phyloP scores from a whole-genome alignment of 805 yeast species.

The Kuraishia hungarica region DNA sequence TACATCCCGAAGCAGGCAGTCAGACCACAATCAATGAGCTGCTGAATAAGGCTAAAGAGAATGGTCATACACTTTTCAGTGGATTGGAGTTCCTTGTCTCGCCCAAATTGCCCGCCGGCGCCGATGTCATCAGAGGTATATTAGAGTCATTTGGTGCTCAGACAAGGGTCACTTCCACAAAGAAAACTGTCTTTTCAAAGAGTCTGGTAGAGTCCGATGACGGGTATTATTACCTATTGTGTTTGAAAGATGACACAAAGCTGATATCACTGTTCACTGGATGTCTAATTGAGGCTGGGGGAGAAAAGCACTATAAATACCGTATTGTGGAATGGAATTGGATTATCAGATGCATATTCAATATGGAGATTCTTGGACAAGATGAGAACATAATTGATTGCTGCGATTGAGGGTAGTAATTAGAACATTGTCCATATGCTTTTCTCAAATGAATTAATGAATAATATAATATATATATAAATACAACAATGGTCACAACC shows the following conservation, averaged over 20 bases:
- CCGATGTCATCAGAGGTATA: constrained; percentile 44
- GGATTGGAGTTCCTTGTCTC: constrained; percentile 47
- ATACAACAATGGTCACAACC: too few species aligned
- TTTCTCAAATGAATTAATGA: background rate
- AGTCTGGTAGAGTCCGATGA: constrained; percentile 10
- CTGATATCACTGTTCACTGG: constrained; percentile 20
- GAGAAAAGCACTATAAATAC: constrained; percentile 14
- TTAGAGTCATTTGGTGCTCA: constrained; percentile 52
- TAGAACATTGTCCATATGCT: background rate
- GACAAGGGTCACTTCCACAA: constrained; percentile 12
- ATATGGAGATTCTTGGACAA: constrained; percentile 21
- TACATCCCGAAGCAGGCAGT: constrained; percentile 13
- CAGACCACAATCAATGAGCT: constrained; percentile 9
- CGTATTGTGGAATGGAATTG: constrained; percentile 54
- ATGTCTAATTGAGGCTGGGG: constrained; percentile 7
- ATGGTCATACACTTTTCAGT: constrained; percentile 30
- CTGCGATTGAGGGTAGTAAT: background rate
- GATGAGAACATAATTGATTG: background rate
- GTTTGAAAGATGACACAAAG: constrained; percentile 21
- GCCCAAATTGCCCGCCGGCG: constrained; percentile 51
- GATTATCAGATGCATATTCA: constrained; percentile 50
- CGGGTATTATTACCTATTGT: constrained; percentile 15
- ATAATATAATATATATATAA: background rate
- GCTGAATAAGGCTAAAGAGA: constrained; percentile 10
- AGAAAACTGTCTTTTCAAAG: constrained; percentile 8